These are phyloP conservation scores for Calycina herbarum DNA, from an alignment of 2,329 filamentous ascomycete species.

Conservation along the genomic window DNA sequence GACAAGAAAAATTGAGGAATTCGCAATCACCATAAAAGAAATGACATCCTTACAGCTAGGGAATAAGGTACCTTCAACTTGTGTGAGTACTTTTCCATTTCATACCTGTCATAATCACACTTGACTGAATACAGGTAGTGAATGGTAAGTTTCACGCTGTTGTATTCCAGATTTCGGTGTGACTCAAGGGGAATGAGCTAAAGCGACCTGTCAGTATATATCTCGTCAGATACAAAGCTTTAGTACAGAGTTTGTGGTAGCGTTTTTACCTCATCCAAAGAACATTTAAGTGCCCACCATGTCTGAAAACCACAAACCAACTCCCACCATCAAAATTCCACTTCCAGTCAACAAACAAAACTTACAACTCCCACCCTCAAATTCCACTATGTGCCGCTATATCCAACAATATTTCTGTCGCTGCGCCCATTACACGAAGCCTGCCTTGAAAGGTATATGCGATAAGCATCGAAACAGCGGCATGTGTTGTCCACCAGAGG, in stretches of 20 bases:
- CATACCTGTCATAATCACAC: background rate
- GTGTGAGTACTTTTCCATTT: background rate
- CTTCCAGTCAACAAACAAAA: background rate
- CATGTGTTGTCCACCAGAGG: constrained; percentile 3
- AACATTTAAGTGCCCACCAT: background rate
- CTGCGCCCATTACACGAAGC: background rate
- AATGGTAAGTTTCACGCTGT: background rate
- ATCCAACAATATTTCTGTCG: background rate
- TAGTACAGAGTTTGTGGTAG: background rate
- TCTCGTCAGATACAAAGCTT: background rate
- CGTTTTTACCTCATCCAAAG: background rate
- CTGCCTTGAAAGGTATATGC: background rate
- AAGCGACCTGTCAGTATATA: background rate
- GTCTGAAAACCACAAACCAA: background rate
- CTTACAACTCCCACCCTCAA: background rate
- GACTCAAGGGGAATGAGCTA: background rate
- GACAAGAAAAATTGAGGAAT: background rate
- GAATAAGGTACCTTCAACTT: background rate
- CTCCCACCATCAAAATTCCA: background rate
- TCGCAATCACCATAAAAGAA: background rate
- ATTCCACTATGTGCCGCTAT: background rate
- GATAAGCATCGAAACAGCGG: background rate
- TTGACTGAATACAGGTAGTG: background rate
- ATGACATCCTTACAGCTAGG: background rate
- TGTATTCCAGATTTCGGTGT: background rate